Evolutionary conservation across 2,329 filamentous ascomycete genomes (phyloP), one percentile per base, ranked within the genome.

Genomic region (Cladophialophora chaetospira): DNA sequence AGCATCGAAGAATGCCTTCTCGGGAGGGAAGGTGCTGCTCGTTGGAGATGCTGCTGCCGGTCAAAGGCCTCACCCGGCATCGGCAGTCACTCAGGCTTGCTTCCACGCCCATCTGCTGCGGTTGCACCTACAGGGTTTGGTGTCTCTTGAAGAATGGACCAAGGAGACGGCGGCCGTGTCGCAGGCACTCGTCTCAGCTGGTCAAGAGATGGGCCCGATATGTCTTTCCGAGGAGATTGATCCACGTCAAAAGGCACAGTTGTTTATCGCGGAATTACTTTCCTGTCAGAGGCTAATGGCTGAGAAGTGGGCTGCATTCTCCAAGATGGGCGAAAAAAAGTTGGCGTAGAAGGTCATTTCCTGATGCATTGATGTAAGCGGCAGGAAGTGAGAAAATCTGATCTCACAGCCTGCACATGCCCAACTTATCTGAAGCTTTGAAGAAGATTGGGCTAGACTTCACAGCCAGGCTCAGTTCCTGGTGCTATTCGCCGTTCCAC

Each of bases 71-170:
- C 77, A 78, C 58, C 72, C 73, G 2, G 75, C 73, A 4, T 69
- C 71, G 3, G 74, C 73, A 13, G 76, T 73, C 1, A 73, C 69
- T 6, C 75, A 78, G 57, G 67, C 67, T 17, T 70, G 68, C 1
- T 60, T 63, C 28, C 61, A 71, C 57, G 63, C 63, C 21, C 31
- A 58, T 35, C 28, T 57, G 26, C 42, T 67, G 17, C 29, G 56
- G 19, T 33, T 58, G 21, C 23, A 63, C 28, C 58, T 66, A 40
- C 28, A 53, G 21, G 65, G 57, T 17, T 36, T 51, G 9, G 57
- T 63, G 10, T 53, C 44, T 2, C 28, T 43, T 35, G 49, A 60
- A 23, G 35, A 58, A 31, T 61, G 58, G 57, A 63, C 58, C 17
- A n/a, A 50, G 38, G 52, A 55, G 21, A 36, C 44, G 5, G 23